Conservation (phyloP, 176 grass and related monocot species). For the bread wheat (Triticum aestivum) region DNA sequence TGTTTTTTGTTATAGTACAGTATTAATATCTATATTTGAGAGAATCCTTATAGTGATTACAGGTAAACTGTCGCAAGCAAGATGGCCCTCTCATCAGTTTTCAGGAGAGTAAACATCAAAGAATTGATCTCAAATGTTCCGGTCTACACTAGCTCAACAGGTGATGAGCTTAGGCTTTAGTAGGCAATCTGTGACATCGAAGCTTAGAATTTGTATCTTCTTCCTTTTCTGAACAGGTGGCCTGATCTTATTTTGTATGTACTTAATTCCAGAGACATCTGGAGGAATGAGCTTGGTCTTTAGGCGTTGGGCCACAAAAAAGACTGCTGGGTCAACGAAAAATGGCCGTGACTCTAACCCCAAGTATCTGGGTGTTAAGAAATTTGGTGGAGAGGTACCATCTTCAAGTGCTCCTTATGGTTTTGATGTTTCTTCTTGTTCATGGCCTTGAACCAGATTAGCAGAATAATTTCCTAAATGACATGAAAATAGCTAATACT, state of each 20-base stretch:
- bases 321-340: slow-evolving; percentile 74
- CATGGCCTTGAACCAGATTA: not conserved
- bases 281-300: slow-evolving; percentile 66
- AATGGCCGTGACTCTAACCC: slow-evolving; percentile 86
- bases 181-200: not conserved
- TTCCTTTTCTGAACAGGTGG: not conserved
- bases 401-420: not conserved
- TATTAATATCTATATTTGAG: not conserved
- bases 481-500: not conserved
- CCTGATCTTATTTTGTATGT: not conserved
- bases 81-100: slow-evolving; percentile 56
- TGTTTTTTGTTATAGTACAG: not conserved
- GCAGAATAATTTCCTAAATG: not conserved
- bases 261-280: slow-evolving; percentile 53
- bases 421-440: not conserved
- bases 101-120: slow-evolving; percentile 65
- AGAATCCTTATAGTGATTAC: not conserved
- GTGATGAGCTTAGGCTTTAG: slow-evolving; percentile 23
- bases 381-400: slow-evolving; percentile 82
- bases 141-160: slow-evolving; percentile 43
- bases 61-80: slow-evolving; percentile 14
- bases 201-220: not conserved
- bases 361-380: slow-evolving; percentile 89
- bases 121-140: slow-evolving; percentile 67
- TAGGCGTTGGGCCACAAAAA: slow-evolving; percentile 89